Base-by-base conservation (phyloP, 2,329 filamentous ascomycete species). In the Akanthomyces uredinophilus region DNA sequence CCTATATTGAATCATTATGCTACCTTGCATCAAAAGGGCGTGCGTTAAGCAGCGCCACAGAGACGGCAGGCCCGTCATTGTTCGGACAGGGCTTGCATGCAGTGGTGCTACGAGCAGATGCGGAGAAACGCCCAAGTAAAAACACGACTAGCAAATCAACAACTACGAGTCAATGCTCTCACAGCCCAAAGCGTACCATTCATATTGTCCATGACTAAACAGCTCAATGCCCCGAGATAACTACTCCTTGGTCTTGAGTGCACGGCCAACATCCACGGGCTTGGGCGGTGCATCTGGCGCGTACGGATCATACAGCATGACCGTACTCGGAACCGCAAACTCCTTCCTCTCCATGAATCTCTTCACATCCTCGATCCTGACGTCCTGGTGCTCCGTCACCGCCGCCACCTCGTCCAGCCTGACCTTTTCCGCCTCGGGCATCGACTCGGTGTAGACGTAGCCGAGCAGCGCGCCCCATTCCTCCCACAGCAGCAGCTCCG, bases 401-500 rank as follows among this genome's bases (percentile, higher is more conserved):
- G 29, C 51, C 14, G 32, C 14, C n/a, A 61, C 43, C 51, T 56
- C 59, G 22, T 61, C 50, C 7, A 49, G 11, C 49, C 49, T 6
- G 8, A 3, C 27, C n/a, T 32, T 8, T 13, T 35, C 22, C 18
- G 14, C 50, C 20, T 55, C 59, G 10, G 50, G 24, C 27, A 56
- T n/a, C 16, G 2, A 16, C 4, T 35, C 39, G 5, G 20, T 20
- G 24, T 47, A 35, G 16, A 2, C 27, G 27, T 29, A 29, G 27
- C 56, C 39, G 39, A 18, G 43, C 10, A 32, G 41, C 22, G 16
- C 11, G 43, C 51, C 59, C 59, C 59, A 61, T 22, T 22, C 43
- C 13, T 61, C 59, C 59, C 59, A 61, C 14, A 56, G 51, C 16
- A 55, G 59, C 51, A 61, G 41, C 41, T 55, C 59, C 43, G 55